phyloP scores from a whole-genome alignment of 1,284 basidiomycete species.

The Cutaneotrichosporon sp. region DNA sequence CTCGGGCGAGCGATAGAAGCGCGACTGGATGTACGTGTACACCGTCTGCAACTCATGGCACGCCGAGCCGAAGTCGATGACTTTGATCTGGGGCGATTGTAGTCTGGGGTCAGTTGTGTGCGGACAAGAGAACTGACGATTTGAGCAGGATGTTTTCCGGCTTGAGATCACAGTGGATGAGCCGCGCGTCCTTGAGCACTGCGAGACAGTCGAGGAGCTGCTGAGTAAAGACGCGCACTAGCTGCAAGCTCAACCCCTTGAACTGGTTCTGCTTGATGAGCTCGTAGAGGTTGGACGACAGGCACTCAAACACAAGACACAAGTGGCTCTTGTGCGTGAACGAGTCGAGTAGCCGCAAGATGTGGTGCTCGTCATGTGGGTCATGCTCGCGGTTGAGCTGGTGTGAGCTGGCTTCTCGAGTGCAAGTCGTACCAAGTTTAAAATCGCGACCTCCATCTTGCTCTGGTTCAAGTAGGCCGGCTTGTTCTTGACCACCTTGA shows the following conservation, averaged over 20 bases:
- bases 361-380: slow-evolving; percentile 93
- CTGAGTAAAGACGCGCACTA: slow-evolving; percentile 96
- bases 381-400: slow-evolving; percentile 91
- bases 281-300: slow-evolving; percentile 97
- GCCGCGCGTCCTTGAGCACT: slow-evolving; percentile 87
- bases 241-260: slow-evolving; percentile 91
- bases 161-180: slow-evolving; percentile 98
- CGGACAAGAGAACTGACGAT: slow-evolving; percentile 62
- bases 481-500: slow-evolving; percentile 99
- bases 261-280: slow-evolving; percentile 99
- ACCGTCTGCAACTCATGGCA: slow-evolving; percentile 98
- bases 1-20: slow-evolving; percentile 98
- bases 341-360: slow-evolving; percentile 88
- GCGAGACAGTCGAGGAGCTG: slow-evolving; percentile 91
- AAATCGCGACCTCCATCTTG: slow-evolving; percentile 99
- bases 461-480: slow-evolving; percentile 99
- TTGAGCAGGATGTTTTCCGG: slow-evolving; percentile 94
- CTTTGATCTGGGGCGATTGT: slow-evolving; percentile 97
- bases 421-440: slow-evolving; percentile 72
- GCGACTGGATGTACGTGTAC: slow-evolving; percentile 98
- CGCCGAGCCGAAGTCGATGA: slow-evolving; percentile 98
- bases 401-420: slow-evolving; percentile 12
- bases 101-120: slow-evolving; percentile 59
- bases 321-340: slow-evolving; percentile 97
- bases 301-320: slow-evolving; percentile 94